A percentile compares a stretch with the other conserved stretches of the same genome.
These are phyloP conservation scores for Saccharomycopsis fermentans DNA, from an alignment of 805 yeast genomes.

Conservation along the genomic window DNA sequence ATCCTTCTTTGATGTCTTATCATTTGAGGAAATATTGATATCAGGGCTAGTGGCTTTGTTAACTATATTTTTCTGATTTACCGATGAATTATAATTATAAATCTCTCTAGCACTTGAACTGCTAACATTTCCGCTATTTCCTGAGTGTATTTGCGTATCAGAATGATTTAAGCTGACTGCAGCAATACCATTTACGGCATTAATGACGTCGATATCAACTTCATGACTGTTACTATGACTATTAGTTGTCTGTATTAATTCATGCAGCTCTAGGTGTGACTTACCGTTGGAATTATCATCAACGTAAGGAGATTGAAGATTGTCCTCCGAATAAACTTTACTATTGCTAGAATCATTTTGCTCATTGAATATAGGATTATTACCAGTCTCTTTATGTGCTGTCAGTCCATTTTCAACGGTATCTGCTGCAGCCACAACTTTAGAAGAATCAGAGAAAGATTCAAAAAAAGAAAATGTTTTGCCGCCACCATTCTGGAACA, in stretches of 20 bases:
- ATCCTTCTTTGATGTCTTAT: neutral
- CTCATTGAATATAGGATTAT: neutral
- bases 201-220: neutral
- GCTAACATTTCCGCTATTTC: neutral
- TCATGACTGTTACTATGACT: neutral
- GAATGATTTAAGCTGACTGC: neutral
- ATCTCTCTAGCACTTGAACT: neutral
- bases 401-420: neutral
- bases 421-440: neutral
- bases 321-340: neutral
- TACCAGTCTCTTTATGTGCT: neutral
- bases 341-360: neutral
- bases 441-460: neutral
- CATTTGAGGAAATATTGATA: neutral
- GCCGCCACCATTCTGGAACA: neutral
- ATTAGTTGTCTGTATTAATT: neutral
- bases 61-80: neutral
- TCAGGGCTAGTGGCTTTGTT: neutral
- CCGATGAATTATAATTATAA: neutral
- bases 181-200: neutral
- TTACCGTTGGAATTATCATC: neutral
- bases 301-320: neutral
- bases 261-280: neutral
- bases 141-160: neutral
- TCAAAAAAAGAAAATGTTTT: neutral